Percentiles rank a stretch among this genome's conserved stretches.
phyloP scores from a whole-genome alignment of 129 eudicot genomes.

The Calendula officinalis region DNA sequence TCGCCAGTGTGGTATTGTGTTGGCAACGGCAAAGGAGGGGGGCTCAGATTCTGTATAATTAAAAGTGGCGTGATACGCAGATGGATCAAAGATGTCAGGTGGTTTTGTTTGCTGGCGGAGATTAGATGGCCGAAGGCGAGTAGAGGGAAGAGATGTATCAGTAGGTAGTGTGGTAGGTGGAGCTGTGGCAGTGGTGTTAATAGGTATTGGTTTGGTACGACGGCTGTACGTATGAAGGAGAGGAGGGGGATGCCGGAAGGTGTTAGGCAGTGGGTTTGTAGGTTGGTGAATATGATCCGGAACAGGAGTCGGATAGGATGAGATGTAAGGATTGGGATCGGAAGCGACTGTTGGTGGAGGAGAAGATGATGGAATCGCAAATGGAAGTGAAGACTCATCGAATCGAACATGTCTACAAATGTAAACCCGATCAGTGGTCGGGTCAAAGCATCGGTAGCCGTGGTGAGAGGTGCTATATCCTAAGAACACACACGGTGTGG shows the following conservation, averaged over 20 bases:
- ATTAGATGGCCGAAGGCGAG: no score
- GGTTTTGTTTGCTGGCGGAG: neutral
- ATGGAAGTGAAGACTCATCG: neutral
- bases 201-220: no score
- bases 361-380: neutral
- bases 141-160: no score
- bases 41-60: neutral
- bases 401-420: neutral
- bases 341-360: no score
- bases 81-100: neutral
- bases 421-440: neutral
- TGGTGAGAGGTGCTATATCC: neutral
- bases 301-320: neutral
- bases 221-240: no score
- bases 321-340: no score
- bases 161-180: no score
- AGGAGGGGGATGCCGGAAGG: no score
- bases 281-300: neutral
- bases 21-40: neutral
- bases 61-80: neutral
- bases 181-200: no score
- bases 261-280: no score
- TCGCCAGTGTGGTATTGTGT: neutral
- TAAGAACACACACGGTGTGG: neutral
- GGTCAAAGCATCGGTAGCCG: neutral